A percentile compares a stretch with the other conserved stretches of the same genome.
These are phyloP conservation scores for Silene vulgaris DNA, from an alignment of 179 eudicot genomes.

Conservation along the genomic window DNA sequence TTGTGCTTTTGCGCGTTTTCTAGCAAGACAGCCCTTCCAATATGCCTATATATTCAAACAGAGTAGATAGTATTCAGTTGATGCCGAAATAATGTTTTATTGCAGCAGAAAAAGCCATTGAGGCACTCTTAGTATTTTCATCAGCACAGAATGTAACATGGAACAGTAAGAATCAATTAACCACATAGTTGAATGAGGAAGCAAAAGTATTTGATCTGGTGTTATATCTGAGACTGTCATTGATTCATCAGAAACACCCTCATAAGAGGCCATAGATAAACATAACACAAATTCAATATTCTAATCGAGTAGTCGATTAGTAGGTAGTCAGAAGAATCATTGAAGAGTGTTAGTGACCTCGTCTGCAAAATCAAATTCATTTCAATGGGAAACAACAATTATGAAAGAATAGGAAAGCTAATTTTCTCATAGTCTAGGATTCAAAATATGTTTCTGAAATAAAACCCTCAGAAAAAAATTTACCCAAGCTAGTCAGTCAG, in stretches of 20 bases:
- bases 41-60: constrained; percentile 47
- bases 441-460: neutral
- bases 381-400: neutral
- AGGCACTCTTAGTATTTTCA: neutral
- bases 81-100: neutral
- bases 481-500: neutral
- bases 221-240: neutral
- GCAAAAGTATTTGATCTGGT: neutral
- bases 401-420: neutral
- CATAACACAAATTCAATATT: neutral
- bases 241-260: neutral
- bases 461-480: neutral
- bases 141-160: neutral
- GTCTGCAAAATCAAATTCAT: neutral
- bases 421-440: neutral
- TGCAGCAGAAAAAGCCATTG: neutral
- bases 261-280: neutral
- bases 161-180: neutral
- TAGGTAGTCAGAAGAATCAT: neutral
- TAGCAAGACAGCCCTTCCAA: constrained; percentile 76
- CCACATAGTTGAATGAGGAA: too few species aligned
- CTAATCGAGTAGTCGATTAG: neutral
- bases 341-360: neutral
- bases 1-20: constrained; percentile 60
- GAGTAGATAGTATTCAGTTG: neutral